These are phyloP conservation scores for Leishmania aethiopica DNA, from an alignment of 208 protist genomes.

Conservation along the genomic window DNA sequence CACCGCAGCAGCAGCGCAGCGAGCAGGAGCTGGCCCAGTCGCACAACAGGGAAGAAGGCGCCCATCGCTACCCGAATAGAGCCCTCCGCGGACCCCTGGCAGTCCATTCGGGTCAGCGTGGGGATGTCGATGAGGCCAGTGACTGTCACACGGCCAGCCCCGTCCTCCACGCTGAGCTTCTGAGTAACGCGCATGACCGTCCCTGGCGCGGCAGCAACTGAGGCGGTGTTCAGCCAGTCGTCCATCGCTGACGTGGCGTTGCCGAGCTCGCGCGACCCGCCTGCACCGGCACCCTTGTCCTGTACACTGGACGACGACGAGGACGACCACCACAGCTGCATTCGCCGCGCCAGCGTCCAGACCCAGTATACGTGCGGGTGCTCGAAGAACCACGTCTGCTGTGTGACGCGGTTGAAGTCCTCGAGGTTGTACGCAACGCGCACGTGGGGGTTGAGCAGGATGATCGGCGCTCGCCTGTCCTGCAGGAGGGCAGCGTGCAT, in stretches of 20 bases:
- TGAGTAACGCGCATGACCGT: neutral
- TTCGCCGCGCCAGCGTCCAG: slow-evolving; percentile 24
- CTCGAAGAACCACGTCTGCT: slow-evolving; percentile 30
- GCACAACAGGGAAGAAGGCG: slow-evolving; percentile 20
- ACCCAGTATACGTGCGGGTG: slow-evolving; percentile 32
- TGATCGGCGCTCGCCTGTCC: slow-evolving; percentile 44
- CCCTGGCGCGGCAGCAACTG: neutral
- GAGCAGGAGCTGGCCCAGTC: slow-evolving; percentile 16
- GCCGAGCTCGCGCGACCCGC: slow-evolving; percentile 9
- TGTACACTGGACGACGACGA: neutral
- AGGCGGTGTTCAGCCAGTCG: slow-evolving; percentile 28
- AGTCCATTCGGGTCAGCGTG: slow-evolving; percentile 28
- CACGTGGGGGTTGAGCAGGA: slow-evolving; percentile 79
- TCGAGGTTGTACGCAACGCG: slow-evolving; percentile 59
- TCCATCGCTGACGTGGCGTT: slow-evolving; percentile 31
- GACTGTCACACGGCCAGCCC: neutral
- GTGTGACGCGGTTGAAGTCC: slow-evolving; percentile 45
- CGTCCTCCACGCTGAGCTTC: slow-evolving; percentile 5
- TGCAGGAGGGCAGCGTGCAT: slow-evolving; percentile 52
- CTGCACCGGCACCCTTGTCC: neutral
- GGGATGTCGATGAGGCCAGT: slow-evolving; percentile 18
- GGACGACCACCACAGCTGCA: slow-evolving; percentile 25
- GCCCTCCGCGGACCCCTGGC: slow-evolving; percentile 8
- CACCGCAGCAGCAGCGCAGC: slow-evolving; percentile 29
- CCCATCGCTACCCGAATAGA: slow-evolving; percentile 15